Evolutionary conservation across 2,329 filamentous ascomycete species (phyloP), one percentile per base, ranked within the genome.

Genomic region (Monosporascus sp.): DNA sequence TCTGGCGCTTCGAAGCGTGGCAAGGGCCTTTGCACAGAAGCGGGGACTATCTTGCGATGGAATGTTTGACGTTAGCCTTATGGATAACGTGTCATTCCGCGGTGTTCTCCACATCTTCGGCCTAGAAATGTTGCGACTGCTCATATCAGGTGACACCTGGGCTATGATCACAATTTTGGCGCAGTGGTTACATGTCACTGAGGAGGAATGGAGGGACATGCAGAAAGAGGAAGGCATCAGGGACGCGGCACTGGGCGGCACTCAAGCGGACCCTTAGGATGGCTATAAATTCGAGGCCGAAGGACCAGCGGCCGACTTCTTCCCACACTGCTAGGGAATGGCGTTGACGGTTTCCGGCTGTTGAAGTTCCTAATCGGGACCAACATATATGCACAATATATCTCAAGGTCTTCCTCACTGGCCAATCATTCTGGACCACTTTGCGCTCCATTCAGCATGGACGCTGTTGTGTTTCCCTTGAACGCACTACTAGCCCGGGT

Each of bases 111-210:
- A 81, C 60, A 69, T 80, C 50, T 48, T 79, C 5, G 71, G 73
- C 14, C 53, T 74, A 2, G 76, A 82, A 58, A 60, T 80, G 17
- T 43, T 77, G 19, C 72, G 78, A 51, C 56, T 80, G 3, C 58
- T 73, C 7, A 58, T 79, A 19, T 71, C 74, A 7, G 69, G 71
- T 3, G 76, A 76, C 50, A 55, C 77, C 5, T 81, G 78, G 77
- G 71, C 72, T 2, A 41, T 70, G 0, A 67, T 76, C 16, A 72
- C 74, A 1, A 52, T 69, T 4, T 48, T 68, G 2, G 68, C 73
- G 4, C 69, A 72, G 56, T 72, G 64, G 59, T 67, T 72, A 19
- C 74, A 77, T 50, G 63, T 70, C 48, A 70, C 70, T 1, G 74
- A 76, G 37, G 72, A 75, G 44, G 73, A 77, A 50, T 77, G 73